Evolutionary conservation across 2,329 filamentous ascomycete species (phyloP).

Genomic region (Phaeosphaeria sp.): DNA sequence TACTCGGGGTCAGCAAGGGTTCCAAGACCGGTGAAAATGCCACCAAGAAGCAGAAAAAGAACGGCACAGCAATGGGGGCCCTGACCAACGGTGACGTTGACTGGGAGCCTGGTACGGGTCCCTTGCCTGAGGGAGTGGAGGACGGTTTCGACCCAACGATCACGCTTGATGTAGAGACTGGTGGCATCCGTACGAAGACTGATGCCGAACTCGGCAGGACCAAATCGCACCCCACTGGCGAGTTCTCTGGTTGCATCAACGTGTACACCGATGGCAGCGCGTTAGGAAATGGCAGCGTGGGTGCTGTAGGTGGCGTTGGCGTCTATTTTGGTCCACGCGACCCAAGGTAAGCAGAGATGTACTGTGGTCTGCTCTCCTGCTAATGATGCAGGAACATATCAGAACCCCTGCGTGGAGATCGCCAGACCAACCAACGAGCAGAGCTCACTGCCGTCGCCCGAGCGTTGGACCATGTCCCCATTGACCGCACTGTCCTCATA

Average conservation of each 20-base stretch:
- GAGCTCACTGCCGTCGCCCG: constrained; percentile 88
- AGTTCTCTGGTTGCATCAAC: constrained; percentile 58
- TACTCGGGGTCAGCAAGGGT: constrained; percentile 19
- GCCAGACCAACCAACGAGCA: constrained; percentile 95
- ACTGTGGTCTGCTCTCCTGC: background rate
- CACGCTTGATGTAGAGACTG: constrained; percentile 60
- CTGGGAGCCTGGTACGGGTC: constrained; percentile 60
- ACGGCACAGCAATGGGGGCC: constrained; percentile 19
- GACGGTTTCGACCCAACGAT: constrained; percentile 69
- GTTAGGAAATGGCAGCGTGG: constrained; percentile 62
- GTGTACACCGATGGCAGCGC: constrained; percentile 72
- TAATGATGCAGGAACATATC: constrained; percentile 68
- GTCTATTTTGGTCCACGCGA: constrained; percentile 70
- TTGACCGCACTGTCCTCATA: constrained; percentile 74
- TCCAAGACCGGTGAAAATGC: constrained; percentile 25
- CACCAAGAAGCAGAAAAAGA: constrained; percentile 49
- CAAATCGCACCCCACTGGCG: constrained; percentile 54
- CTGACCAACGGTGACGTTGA: constrained; percentile 20
- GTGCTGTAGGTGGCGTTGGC: constrained; percentile 66
- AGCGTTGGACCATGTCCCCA: constrained; percentile 77
- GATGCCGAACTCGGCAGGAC: constrained; percentile 54
- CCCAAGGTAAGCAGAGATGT: constrained; percentile 53
- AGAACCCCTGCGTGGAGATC: constrained; percentile 74
- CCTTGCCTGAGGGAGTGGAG: constrained; percentile 62
- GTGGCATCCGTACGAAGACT: constrained; percentile 63